These are phyloP conservation scores for Hypsizygus ulmarius DNA, from an alignment of 1,284 basidiomycete genomes.

Conservation along the genomic window DNA sequence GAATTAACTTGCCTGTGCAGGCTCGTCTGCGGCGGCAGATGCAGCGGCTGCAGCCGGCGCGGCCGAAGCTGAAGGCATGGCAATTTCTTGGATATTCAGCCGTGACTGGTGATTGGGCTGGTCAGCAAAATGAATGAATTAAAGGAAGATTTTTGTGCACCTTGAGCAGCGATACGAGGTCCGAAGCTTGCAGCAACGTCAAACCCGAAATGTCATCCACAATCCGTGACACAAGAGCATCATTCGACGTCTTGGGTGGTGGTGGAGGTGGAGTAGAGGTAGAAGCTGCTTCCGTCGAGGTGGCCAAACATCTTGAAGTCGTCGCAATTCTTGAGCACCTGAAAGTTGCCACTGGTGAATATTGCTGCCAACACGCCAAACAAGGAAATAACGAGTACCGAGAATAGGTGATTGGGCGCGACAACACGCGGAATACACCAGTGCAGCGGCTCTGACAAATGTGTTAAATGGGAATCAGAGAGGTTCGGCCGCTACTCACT, in stretches of 20 bases:
- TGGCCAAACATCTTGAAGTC: slow-evolving; percentile 45
- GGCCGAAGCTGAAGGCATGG: slow-evolving; percentile 81
- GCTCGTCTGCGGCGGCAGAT: slow-evolving; percentile 60
- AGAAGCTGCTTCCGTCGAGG: slow-evolving; percentile 44
- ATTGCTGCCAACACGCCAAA: slow-evolving; percentile 20
- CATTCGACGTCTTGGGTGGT: slow-evolving; percentile 35
- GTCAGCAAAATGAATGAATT: slow-evolving; percentile 2
- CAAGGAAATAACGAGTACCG: slow-evolving; percentile 24
- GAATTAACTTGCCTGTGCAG: slow-evolving; percentile 53
- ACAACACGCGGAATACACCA: slow-evolving; percentile 43
- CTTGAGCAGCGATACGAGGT: slow-evolving; percentile 91
- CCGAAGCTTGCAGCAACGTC: slow-evolving; percentile 94
- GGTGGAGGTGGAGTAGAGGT: slow-evolving; percentile 44
- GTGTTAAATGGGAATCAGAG: slow-evolving; percentile 2
- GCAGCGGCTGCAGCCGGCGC: slow-evolving; percentile 57
- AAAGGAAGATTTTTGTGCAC: slow-evolving; percentile 41
- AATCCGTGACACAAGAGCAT: slow-evolving; percentile 78
- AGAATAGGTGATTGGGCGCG: slow-evolving; percentile 38
- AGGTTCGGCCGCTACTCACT: slow-evolving; percentile 28
- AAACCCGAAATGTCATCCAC: slow-evolving; percentile 93
- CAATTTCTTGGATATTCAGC: slow-evolving; percentile 97
- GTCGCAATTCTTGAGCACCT: slow-evolving; percentile 35
- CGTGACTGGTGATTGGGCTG: slow-evolving; percentile 59
- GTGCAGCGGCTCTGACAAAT: slow-evolving; percentile 47
- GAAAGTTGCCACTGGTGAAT: slow-evolving; percentile 12